Conservation (phyloP, 108 stramenopile species). For the Stephanodiscus triporus region DNA sequence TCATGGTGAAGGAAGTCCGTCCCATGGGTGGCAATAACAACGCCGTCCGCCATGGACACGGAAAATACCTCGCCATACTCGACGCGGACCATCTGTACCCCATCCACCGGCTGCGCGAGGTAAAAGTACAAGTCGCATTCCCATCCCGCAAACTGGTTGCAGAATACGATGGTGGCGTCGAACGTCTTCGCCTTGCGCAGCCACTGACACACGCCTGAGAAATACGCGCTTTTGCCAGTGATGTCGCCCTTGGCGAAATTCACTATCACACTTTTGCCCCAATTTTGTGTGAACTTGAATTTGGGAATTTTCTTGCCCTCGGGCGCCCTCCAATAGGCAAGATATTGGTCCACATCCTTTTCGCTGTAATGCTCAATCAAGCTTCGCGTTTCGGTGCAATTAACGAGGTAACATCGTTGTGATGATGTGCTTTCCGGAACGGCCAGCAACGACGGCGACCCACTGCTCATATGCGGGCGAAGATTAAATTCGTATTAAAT, state of each 20-base stretch:
- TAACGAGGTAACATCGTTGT: constrained; percentile 31
- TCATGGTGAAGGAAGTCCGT: constrained; percentile 42
- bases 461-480: not conserved
- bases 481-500: not conserved
- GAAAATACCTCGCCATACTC: constrained; percentile 28
- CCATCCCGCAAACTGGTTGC: constrained; percentile 24
- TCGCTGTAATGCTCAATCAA: constrained; percentile 38
- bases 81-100: constrained; percentile 25
- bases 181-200: constrained; percentile 33
- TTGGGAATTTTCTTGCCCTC: constrained; percentile 16
- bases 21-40: constrained; percentile 32
- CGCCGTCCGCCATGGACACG: constrained; percentile 15
- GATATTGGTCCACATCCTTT: not conserved
- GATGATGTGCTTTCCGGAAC: not conserved
- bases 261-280: constrained; percentile 14
- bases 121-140: constrained; percentile 42
- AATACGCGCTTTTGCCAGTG: constrained; percentile 24
- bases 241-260: constrained; percentile 31
- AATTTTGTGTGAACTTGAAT: constrained; percentile 41
- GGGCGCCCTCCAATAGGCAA: constrained; percentile 23
- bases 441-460: not conserved
- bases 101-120: constrained; percentile 5
- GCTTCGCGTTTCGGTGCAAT: constrained; percentile 28
- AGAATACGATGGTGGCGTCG: constrained; percentile 9
- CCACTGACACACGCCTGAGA: constrained; percentile 38